phyloP scores from a whole-genome alignment of 768 basidiomycete genomes.

The Xanthoconium stramineum region DNA sequence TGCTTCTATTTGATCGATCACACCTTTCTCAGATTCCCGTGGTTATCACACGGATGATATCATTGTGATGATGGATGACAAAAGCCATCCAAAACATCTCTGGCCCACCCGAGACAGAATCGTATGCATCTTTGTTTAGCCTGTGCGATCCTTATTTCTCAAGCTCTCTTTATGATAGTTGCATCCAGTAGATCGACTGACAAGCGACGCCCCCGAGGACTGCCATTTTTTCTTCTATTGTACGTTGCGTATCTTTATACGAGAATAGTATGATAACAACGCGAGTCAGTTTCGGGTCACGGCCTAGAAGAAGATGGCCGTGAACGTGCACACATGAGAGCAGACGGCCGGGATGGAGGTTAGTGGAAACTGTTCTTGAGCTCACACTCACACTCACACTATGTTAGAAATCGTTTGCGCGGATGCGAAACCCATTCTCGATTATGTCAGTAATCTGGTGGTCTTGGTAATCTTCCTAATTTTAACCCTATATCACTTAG shows the following conservation, averaged over 20 bases:
- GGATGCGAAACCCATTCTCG: conserved; percentile 19
- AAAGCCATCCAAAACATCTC: conserved; percentile 22
- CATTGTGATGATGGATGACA: conserved; percentile 41
- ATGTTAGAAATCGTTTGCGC: conserved; percentile 20
- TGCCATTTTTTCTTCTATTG: conserved; percentile 58
- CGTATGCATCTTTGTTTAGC: conserved; percentile 27
- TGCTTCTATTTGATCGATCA: background rate
- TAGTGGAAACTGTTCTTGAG: background rate
- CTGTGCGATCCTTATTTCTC: background rate
- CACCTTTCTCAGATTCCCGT: conserved; percentile 25
- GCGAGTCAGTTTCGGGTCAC: conserved; percentile 19
- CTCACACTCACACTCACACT: background rate
- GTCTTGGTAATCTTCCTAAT: background rate
- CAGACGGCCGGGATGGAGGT: conserved; percentile 53
- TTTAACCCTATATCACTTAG: conserved; percentile 10
- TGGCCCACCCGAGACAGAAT: conserved; percentile 46
- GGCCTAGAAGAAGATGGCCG: conserved; percentile 13
- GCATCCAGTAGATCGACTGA: conserved; percentile 40
- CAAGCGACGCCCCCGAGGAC: conserved; percentile 38
- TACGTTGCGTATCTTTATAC: conserved; percentile 23
- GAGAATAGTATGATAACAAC: background rate
- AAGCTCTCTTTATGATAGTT: conserved; percentile 22
- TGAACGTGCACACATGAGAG: conserved; percentile 36
- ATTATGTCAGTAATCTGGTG: conserved; percentile 15
- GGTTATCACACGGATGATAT: conserved; percentile 40